Evolutionary conservation across 129 eudicot species (phyloP).

Genomic region (Artemisia annua): DNA sequence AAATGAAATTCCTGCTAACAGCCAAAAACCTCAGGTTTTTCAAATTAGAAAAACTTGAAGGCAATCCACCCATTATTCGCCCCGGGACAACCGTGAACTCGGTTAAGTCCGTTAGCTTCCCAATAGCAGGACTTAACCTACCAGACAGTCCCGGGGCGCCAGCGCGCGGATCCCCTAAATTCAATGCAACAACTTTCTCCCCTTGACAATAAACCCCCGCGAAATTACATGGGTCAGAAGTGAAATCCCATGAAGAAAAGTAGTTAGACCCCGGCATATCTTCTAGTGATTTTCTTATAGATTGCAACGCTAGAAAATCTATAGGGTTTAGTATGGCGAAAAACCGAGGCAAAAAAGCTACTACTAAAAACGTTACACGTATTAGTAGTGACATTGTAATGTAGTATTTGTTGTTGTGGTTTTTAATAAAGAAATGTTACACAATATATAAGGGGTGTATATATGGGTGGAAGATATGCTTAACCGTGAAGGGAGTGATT

Average conservation of each 20-base stretch:
- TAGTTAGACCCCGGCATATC: slow-evolving; percentile 76
- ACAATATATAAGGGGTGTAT: background rate
- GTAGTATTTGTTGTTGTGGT: background rate
- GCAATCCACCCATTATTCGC: slow-evolving; percentile 61
- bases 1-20: slow-evolving; percentile 61
- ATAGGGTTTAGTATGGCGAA: slow-evolving; percentile 57
- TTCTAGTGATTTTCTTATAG: slow-evolving; percentile 52
- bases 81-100: slow-evolving; percentile 85
- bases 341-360: slow-evolving; percentile 5
- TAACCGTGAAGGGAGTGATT: slow-evolving; percentile 42
- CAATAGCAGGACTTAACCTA: slow-evolving; percentile 63
- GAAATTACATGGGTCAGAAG: slow-evolving; percentile 81
- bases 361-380: background rate
- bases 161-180: slow-evolving; percentile 87
- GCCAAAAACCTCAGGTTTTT: slow-evolving; percentile 60
- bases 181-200: slow-evolving; percentile 64
- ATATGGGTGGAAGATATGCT: slow-evolving; percentile 18
- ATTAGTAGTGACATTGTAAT: slow-evolving; percentile 3
- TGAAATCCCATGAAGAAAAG: slow-evolving; percentile 88
- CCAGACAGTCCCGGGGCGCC: slow-evolving; percentile 81
- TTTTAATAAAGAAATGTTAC: background rate
- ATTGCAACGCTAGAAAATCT: slow-evolving; percentile 75
- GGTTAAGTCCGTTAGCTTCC: slow-evolving; percentile 45
- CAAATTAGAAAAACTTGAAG: slow-evolving; percentile 47
- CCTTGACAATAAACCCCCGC: slow-evolving; percentile 70